Evolutionary conservation across 1,139 yeast genomes (phyloP).

Genomic region (Zygosaccharomyces sapae): DNA sequence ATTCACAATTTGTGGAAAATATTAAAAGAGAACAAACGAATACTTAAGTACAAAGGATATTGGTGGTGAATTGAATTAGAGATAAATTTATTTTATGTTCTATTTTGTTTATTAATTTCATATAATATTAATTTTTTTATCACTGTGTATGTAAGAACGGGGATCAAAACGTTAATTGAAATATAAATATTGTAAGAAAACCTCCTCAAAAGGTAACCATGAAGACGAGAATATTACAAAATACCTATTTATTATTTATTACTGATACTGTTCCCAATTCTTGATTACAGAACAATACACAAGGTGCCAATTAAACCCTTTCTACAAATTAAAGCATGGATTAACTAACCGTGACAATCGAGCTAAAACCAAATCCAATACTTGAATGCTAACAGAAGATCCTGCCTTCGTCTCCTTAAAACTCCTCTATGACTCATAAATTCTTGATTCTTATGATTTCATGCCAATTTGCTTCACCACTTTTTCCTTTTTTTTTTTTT

Average conservation of each 20-base stretch:
- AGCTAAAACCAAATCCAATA: background rate
- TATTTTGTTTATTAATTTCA: conserved; percentile 14
- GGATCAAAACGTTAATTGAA: conserved; percentile 48
- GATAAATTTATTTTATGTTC: conserved; percentile 12
- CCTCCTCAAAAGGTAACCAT: background rate
- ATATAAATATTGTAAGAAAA: conserved; percentile 9
- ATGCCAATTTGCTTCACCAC: no score
- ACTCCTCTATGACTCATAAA: no score
- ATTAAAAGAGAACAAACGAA: conserved; percentile 38
- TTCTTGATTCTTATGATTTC: no score
- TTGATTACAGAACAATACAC: background rate
- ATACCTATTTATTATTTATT: background rate
- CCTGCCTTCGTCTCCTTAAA: background rate
- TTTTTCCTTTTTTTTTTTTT: no score
- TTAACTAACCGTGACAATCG: background rate
- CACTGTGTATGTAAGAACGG: conserved; percentile 5
- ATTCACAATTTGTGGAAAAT: conserved; percentile 43
- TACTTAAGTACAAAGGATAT: conserved; percentile 36
- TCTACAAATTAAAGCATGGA: background rate
- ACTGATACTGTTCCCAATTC: background rate
- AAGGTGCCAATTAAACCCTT: background rate
- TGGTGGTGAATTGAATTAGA: conserved; percentile 13
- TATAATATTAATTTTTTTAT: background rate
- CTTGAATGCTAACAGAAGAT: background rate
- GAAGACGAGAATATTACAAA: background rate